phyloP scores from a whole-genome alignment of 257 asterid genomes.

The Salvia rosmarinus region DNA sequence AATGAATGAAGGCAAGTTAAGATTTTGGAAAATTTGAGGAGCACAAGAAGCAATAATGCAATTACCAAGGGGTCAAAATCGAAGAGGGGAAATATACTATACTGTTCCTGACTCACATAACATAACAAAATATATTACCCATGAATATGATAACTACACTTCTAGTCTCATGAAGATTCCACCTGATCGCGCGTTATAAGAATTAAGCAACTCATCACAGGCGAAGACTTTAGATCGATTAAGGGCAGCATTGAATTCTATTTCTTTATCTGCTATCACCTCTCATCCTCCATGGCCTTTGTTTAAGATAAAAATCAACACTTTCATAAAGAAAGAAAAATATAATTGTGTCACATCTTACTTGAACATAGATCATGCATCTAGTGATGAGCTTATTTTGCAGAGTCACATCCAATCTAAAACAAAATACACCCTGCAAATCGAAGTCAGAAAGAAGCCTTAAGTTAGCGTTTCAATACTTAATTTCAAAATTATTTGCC shows the following conservation, averaged over 20 bases:
- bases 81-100: neutral
- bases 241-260: neutral
- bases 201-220: neutral
- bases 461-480: slow-evolving; percentile 25
- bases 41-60: neutral
- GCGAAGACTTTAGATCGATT: neutral
- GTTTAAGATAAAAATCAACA: slow-evolving; percentile 7
- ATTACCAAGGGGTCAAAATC: neutral
- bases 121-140: neutral
- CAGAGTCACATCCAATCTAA: slow-evolving; percentile 35
- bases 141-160: neutral
- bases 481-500: neutral
- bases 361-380: slow-evolving; percentile 81
- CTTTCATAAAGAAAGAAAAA: neutral
- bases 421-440: slow-evolving; percentile 46
- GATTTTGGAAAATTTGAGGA: neutral
- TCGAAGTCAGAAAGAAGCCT: slow-evolving; percentile 29
- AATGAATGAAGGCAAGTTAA: neutral
- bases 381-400: slow-evolving; percentile 39
- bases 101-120: slow-evolving; percentile 8
- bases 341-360: slow-evolving; percentile 43
- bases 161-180: neutral
- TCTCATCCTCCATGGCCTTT: neutral
- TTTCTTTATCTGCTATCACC: neutral
- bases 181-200: neutral